Base-by-base conservation (phyloP, 225 moss, liverwort and hornwort genomes). In the Takakia lepidozioides region DNA sequence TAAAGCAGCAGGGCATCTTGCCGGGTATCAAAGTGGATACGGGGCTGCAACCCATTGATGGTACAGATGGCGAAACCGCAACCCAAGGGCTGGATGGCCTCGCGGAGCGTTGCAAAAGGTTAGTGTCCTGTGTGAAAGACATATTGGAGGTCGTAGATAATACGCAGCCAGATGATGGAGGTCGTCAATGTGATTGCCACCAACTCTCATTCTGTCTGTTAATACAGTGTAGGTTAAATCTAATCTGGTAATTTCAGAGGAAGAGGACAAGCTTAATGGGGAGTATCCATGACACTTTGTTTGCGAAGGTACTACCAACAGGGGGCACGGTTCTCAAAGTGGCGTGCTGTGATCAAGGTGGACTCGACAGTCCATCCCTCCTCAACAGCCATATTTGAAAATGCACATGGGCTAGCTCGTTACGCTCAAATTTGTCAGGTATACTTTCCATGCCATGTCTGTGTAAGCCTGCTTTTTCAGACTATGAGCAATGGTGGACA, bases 1-100 rank as follows among this genome's bases (percentile, higher is more conserved):
- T 98, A 43, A 87, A 90, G 66, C 45, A 82, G 30, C 90, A 98
- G 36, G 95, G 90, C 53, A 74, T 90, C 13, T 17, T 98, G 30
- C 95, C 95, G 4, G 95, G 95, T 25, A 90, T 90, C 64, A 98
- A 98, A 69, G 95, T 90, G 56, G 95, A 98, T 60, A 98, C 95
- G 0, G 95, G 95, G 25, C 61, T 98, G 43, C 90, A 90, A 72
- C 95, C 95, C 24, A 98, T 98, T 41, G 95, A 98, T 53, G 95
- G 95, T 48, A 90, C 95, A 6, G 95, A 98, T 52, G 95, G 95
- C 6, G 95, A 98, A 66, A 98, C 95, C n/a, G 84, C 95, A 49
- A 98, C 95, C 17, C 95, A 98, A 63, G 95, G 95, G 27, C 75
- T 90, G 57, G 95, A 98, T 43, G 95, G 95, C 8, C 69, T 98